phyloP scores from a whole-genome alignment of 2,329 filamentous ascomycete species.

The Teratosphaeria destructans region DNA sequence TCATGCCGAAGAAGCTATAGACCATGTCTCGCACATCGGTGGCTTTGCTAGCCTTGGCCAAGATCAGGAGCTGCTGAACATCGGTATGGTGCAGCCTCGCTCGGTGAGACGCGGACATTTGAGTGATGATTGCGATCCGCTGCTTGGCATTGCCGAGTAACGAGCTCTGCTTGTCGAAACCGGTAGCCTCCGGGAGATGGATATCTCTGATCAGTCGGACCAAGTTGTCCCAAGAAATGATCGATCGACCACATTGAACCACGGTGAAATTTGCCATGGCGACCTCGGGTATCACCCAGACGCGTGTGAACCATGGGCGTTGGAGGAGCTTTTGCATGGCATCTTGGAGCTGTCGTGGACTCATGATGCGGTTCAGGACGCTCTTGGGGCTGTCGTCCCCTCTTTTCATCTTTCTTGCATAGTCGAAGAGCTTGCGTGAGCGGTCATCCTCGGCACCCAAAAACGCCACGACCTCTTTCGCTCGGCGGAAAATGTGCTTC shows the following conservation, averaged over 20 bases:
- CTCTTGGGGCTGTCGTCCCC: slow-evolving; percentile 8
- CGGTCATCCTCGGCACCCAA: slow-evolving; percentile 18
- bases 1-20: slow-evolving; percentile 21
- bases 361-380: slow-evolving; percentile 10
- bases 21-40: slow-evolving; percentile 22
- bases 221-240: slow-evolving; percentile 17
- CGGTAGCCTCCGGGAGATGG: slow-evolving; percentile 6
- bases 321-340: slow-evolving; percentile 19
- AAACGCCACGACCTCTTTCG: slow-evolving; percentile 19
- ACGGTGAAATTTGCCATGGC: slow-evolving; percentile 13
- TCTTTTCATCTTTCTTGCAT: slow-evolving; percentile 17
- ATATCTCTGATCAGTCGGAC: slow-evolving; percentile 18
- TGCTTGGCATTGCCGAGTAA: slow-evolving; percentile 21
- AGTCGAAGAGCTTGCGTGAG: slow-evolving; percentile 18
- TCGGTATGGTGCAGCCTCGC: slow-evolving; percentile 17
- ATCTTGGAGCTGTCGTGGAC: slow-evolving; percentile 15
- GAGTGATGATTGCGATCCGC: slow-evolving; percentile 21
- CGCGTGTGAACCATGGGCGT: slow-evolving; percentile 20
- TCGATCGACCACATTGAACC: slow-evolving; percentile 11
- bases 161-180: slow-evolving; percentile 20
- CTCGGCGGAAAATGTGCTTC: slow-evolving; percentile 23
- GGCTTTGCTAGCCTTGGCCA: slow-evolving; percentile 20
- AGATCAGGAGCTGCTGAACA: slow-evolving; percentile 22
- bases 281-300: slow-evolving; percentile 20
- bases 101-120: slow-evolving; percentile 20